Evolutionary conservation across 1,284 basidiomycete species (phyloP).

Genomic region (Sanghuangporus weigelae): DNA sequence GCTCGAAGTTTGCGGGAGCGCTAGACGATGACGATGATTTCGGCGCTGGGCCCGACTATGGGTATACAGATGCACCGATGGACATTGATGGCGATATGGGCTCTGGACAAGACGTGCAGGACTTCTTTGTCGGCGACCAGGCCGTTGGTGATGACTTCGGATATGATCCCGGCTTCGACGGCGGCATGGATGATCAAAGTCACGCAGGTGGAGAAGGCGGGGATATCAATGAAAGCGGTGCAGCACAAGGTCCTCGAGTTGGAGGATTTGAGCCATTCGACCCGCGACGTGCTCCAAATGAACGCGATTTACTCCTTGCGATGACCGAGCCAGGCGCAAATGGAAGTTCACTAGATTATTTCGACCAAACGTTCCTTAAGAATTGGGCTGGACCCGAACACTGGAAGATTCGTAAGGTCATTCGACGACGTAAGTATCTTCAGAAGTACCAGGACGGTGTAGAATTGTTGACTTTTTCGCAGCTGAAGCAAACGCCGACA

Average conservation of each 20-base stretch:
- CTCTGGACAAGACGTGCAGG: slow-evolving; percentile 45
- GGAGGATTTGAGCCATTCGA: slow-evolving; percentile 72
- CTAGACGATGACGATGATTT: slow-evolving; percentile 44
- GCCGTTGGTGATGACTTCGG: slow-evolving; percentile 49
- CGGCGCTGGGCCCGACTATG: slow-evolving; percentile 34
- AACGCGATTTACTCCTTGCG: slow-evolving; percentile 78
- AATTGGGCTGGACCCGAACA: slow-evolving; percentile 99
- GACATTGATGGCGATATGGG: slow-evolving; percentile 39
- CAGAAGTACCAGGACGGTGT: background rate
- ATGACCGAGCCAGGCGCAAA: slow-evolving; percentile 69
- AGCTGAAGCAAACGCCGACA: slow-evolving; percentile 43
- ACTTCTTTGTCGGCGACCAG: slow-evolving; percentile 74
- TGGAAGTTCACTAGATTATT: slow-evolving; percentile 83
- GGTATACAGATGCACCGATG: slow-evolving; percentile 33
- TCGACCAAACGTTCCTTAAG: slow-evolving; percentile 85
- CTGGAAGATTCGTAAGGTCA: slow-evolving; percentile 85
- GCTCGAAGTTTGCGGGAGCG: slow-evolving; percentile 44
- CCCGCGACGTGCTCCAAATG: slow-evolving; percentile 64
- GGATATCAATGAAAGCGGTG: slow-evolving; percentile 39
- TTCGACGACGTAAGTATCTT: slow-evolving; percentile 62
- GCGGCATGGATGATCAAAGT: slow-evolving; percentile 33
- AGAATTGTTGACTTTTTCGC: slow-evolving; percentile 6
- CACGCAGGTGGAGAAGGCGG: slow-evolving; percentile 27
- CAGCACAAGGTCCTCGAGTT: slow-evolving; percentile 30
- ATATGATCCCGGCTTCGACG: slow-evolving; percentile 33